Evolutionary conservation across 495 filamentous ascomycete species (phyloP), one percentile per base, ranked within the genome.

Genomic region (Sabuloglossum arenarium): DNA sequence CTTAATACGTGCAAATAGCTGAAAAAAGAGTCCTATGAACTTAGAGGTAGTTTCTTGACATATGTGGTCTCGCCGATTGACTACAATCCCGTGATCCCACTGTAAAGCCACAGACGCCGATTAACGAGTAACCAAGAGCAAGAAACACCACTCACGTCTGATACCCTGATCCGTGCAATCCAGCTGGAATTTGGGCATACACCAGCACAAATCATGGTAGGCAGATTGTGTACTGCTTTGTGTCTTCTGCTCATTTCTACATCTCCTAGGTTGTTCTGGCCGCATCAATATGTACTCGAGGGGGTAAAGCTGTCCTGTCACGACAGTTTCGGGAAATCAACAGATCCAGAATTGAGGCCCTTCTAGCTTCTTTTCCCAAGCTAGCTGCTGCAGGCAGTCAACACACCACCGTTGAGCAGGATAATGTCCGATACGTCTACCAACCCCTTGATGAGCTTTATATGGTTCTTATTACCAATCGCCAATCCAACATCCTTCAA

Each of bases 391-490:
- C 84, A 14, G 85, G 87, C 46, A 93, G 88, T 52, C 91, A 98
- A 66, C 91, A 98, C 68, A 98, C 91, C 8, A 98, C 86, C 14
- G 88, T 95, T 54, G 91, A 98, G 69, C 90, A 95, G 67, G 91
- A 98, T 74, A 96, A 94, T 76, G 91, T 98, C 61, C 91, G 91
- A 67, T 98, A 94, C 66, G 91, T 97, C 53, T 98, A 98, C 74
- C 91, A 98, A 69, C 91, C 93, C 58, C 77, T 98, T 55, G 93
- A 98, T 69, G 93, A 97, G 73, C 80, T 98, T 58, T 98, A 97
- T 76, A 95, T 98, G 78, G 89, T 98, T 55, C 81, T 98, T 59
- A 97, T 98, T 69, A 98, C 93, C 71, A 97, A 97, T 74, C 86
- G 87, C 57, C 90, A 97, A 76, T 94, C 88, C 62, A 98, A 98